Conservation (phyloP, 371 early-diverging fungal species). For the Saksenaea oblongispora region DNA sequence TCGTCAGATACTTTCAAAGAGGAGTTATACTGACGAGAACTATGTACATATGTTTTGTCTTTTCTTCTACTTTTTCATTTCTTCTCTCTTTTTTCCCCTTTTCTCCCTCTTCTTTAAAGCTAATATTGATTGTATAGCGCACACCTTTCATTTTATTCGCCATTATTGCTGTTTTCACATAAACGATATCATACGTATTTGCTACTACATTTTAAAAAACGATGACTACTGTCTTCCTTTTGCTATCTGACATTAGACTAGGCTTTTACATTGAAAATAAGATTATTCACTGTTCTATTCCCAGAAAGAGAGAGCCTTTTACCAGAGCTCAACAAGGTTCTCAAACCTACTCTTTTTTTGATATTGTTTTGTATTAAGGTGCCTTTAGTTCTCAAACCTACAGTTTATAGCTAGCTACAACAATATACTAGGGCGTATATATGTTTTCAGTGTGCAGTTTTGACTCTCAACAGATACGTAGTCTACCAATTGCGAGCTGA, state of each 20-base stretch:
- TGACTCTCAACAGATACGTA: slow-evolving; percentile 14
- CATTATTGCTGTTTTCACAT: not conserved
- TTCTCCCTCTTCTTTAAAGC: not conserved
- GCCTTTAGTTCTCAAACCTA: too few species aligned
- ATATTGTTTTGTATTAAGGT: too few species aligned
- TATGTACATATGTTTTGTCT: not conserved
- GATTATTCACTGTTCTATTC: too few species aligned
- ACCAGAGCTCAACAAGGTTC: too few species aligned
- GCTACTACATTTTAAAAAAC: not conserved
- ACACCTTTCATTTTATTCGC: not conserved
- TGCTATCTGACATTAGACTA: not conserved
- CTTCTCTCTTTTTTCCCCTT: not conserved
- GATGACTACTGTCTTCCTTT: not conserved
- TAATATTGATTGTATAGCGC: not conserved
- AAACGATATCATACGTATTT: not conserved
- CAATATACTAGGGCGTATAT: not conserved
- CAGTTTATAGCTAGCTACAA: too few species aligned
- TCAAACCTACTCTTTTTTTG: too few species aligned
- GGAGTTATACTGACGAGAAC: not conserved
- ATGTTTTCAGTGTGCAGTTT: slow-evolving; percentile 23
- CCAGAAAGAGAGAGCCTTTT: too few species aligned
- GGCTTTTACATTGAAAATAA: slow-evolving; percentile 14
- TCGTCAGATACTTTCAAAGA: not conserved
- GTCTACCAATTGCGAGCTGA: slow-evolving; percentile 19
- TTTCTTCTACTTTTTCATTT: not conserved